Evolutionary conservation across 2,329 filamentous ascomycete genomes (phyloP), one percentile per base, ranked within the genome.

Genomic region (Colletotrichum abscissum): DNA sequence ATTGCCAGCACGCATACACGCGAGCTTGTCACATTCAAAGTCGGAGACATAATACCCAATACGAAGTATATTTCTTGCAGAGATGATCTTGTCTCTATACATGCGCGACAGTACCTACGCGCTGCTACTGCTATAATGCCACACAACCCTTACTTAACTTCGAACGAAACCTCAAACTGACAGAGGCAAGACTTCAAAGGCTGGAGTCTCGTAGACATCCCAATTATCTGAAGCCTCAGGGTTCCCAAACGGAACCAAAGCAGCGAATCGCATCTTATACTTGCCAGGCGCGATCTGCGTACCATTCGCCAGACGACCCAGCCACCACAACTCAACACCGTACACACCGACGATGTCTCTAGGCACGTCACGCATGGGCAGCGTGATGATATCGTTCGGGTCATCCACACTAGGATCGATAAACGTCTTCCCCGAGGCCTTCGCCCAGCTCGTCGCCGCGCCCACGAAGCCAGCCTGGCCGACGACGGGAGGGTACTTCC

Each of bases 401-500:
- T 83, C 79, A 65, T 84, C 80, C 22, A 78, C 68, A 1, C 64
- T 74, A 1, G 82, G 81, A 11, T 83, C 80, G 56, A 82, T 85
- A 74, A 79, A 83, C 71, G 76, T 79, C 49, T 78, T 81, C 12
- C 77, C 74, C 33, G 78, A 78, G 3, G 83, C 79, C 59, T 80
- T 79, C 30, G 80, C 78, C 81, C 83, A 83, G 22, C 80, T 82
- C 5, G 84, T 83, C 4, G 83, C 83, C 1, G 84, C 82, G 24
- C 86, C 86, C 60, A 88, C 76, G 66, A 82, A 87, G n/a, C 82
- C 81, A 14, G 78, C 78, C 63, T 82, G 62, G 24, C 84, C 84
- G 3, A 81, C 74, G 4, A 79, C 75, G 0, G 81, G 84, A 4
- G 86, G 86, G 63, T 85, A 86, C 11, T 78, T 70, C 86, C 85